Evolutionary conservation across 495 filamentous ascomycete genomes (phyloP).

Genomic region (Xylaria intraflava): DNA sequence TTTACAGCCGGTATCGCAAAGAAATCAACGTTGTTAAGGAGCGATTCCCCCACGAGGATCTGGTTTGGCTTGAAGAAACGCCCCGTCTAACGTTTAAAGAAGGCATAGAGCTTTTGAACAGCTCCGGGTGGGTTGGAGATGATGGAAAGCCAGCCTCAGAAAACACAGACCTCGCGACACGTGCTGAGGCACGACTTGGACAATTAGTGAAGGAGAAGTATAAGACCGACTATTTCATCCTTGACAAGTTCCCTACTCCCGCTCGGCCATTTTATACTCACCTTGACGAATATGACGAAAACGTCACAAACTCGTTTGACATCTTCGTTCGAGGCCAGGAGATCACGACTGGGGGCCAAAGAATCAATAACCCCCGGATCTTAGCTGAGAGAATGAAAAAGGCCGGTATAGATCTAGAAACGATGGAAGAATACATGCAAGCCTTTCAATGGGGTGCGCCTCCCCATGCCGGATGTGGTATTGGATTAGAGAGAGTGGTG

Average conservation of each 20-base stretch:
- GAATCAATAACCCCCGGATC: conserved; percentile 73
- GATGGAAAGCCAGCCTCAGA: conserved; percentile 61
- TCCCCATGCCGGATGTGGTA: conserved; percentile 84
- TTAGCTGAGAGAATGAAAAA: conserved; percentile 72
- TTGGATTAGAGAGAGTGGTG: conserved; percentile 79
- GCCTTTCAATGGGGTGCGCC: conserved; percentile 85
- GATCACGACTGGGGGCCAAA: conserved; percentile 84
- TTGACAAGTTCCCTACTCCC: conserved; percentile 84
- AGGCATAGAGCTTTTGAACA: conserved; percentile 70
- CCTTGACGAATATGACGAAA: conserved; percentile 67
- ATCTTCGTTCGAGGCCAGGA: conserved; percentile 94
- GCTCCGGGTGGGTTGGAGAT: conserved; percentile 72
- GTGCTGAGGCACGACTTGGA: conserved; percentile 83
- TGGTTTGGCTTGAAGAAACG: conserved; percentile 72
- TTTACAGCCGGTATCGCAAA: conserved; percentile 61
- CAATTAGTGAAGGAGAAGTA: conserved; percentile 78
- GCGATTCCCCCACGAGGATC: conserved; percentile 53
- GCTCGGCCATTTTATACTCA: conserved; percentile 94
- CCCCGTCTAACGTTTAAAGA: conserved; percentile 75
- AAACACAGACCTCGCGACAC: conserved; percentile 72
- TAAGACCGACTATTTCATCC: conserved; percentile 84
- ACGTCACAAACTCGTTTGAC: conserved; percentile 85
- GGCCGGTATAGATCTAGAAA: conserved; percentile 63
- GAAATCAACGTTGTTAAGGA: conserved; percentile 62
- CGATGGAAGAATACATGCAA: conserved; percentile 81